Evolutionary conservation across 306 rosid species (phyloP), one percentile per base, ranked within the genome.

Genomic region (Rosa chinensis): DNA sequence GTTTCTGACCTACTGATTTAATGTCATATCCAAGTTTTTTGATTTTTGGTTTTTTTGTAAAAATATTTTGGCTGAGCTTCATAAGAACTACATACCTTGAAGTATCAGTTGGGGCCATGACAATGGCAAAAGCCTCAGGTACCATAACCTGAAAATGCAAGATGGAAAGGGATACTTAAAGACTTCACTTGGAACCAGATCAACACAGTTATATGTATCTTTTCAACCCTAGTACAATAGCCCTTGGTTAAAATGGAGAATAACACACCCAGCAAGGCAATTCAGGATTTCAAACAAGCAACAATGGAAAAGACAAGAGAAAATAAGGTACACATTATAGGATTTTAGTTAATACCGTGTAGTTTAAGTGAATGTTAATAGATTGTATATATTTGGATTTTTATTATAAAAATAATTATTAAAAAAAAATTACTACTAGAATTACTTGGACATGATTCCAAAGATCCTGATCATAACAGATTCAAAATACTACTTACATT

Each of bases 101-200:
- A 56, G 88, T 53, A 83, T 94, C 98, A 8, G 80, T 88, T 49
- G 98, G 96, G 47, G 98, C 96, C 86, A 92, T 80, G 72, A 94
- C 96, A 88, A 89, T 84, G 66, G 97, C 96, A 81, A 94, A 86
- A 66, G 94, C 98, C 89, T 94, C 94, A 2, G 97, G 92, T 77
- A 90, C 78, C 98, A 92, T 92, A 43, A 75, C 79, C 96, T 94
- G 89, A 64, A 76, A 74, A 66, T 62, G 37, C 44, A 76, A 81
- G 40, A 66, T 32, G 47, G 61, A 78, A 74, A 77, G 3, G 39
- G 64, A 69, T 77, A 50, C 39, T 23, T 69, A 47, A 70, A 25
- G 79, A 73, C 56, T 48, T 18, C 50, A 43, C 23, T 9, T 18
- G 39, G 45, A 59, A 55, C 39, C 56, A 80, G 70, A 66, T 20